Base-by-base conservation (phyloP, 2,329 filamentous ascomycete species). In the Chrysosphaeria jannelii region DNA sequence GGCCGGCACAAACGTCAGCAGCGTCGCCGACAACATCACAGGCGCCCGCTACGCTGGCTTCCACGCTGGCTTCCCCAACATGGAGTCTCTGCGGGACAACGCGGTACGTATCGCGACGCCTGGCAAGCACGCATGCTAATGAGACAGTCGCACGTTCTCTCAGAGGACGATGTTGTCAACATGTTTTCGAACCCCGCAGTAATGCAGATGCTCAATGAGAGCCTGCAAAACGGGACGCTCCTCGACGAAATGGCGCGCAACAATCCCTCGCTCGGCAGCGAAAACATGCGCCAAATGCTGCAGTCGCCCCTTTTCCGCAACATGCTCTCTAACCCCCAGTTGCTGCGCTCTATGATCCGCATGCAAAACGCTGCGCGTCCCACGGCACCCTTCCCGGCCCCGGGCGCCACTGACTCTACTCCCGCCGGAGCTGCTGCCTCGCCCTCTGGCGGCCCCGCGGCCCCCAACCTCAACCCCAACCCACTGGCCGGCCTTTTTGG, bases 81-180 rank as follows among this genome's bases (percentile, higher is more conserved):
- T 70, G 30, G 72, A n/a, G n/a, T n/a, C n/a, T n/a, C n/a, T n/a
- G n/a, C n/a, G n/a, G n/a, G n/a, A n/a, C n/a, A n/a, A n/a, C n/a
- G n/a, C n/a, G n/a, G n/a, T n/a, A n/a, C n/a, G n/a, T n/a, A n/a
- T n/a, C n/a, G n/a, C n/a, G n/a, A n/a, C n/a, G n/a, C n/a, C n/a
- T n/a, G n/a, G n/a, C n/a, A n/a, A n/a, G n/a, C n/a, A n/a, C n/a
- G n/a, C n/a, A n/a, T n/a, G n/a, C n/a, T n/a, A n/a, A n/a, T n/a
- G n/a, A n/a, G n/a, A n/a, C n/a, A 89, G 78, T 91, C 91, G 78
- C 76, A 78, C 17, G 71, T 79, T 16, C 76, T 76, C 16, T 56
- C 76, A 39, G 62, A 76, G 29, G 79, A 91, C 27, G 57, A 71
- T 28, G 61, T 97, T 41, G 59, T 76, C 27, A 58, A 65, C 31